Evolutionary conservation across 768 basidiomycete species (phyloP).

Genomic region (Ramaria sp.): DNA sequence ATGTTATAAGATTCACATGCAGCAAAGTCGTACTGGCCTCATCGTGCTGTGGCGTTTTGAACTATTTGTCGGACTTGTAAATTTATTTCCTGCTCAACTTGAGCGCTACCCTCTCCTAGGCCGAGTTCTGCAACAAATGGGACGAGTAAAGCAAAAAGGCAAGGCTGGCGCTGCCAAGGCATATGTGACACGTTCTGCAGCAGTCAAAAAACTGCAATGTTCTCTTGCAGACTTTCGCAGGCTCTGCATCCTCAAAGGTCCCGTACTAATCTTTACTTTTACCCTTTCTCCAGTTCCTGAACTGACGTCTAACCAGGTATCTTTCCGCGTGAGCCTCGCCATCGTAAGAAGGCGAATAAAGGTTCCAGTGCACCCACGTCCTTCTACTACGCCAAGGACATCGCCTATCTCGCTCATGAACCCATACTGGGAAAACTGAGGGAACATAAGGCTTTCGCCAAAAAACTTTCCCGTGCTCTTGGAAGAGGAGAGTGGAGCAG

Average conservation of each 20-base stretch:
- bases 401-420: conserved; percentile 94
- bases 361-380: conserved; percentile 94
- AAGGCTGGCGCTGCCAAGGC: conserved; percentile 88
- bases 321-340: conserved; percentile 91
- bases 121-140: conserved; percentile 36
- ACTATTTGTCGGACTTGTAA: conserved; percentile 3
- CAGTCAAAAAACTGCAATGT: conserved; percentile 92
- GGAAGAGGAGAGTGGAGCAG: conserved; percentile 92
- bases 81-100: not conserved
- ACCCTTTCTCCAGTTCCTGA: conserved; percentile 3
- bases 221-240: conserved; percentile 94
- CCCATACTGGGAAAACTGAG: conserved; percentile 87
- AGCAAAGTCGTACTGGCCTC: conserved; percentile 1
- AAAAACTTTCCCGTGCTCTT: conserved; percentile 87
- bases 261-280: conserved; percentile 14
- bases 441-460: conserved; percentile 97
- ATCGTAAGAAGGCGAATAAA: conserved; percentile 90
- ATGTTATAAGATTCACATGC: not conserved
- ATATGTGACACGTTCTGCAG: conserved; percentile 81
- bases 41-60: conserved; percentile 2
- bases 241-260: conserved; percentile 95
- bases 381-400: conserved; percentile 98
- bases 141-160: conserved; percentile 71
- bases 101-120: not conserved
- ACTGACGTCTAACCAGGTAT: conserved; percentile 48